phyloP scores from a whole-genome alignment of 2,329 filamentous ascomycete genomes.

The Alternaria postmessia region DNA sequence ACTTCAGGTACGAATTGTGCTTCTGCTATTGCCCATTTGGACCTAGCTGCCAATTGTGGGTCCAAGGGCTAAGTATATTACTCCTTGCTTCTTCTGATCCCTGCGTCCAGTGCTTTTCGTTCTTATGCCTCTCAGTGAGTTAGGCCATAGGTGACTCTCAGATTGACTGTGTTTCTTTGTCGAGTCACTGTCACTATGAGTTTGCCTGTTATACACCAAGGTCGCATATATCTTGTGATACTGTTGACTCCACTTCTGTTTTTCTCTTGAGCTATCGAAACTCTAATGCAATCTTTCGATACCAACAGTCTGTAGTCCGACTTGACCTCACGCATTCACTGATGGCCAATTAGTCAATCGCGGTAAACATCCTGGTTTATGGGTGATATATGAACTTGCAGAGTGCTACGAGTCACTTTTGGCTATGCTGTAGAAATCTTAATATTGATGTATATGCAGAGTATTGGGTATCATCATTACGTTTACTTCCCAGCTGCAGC shows the following conservation, averaged over 20 bases:
- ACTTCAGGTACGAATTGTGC: not conserved
- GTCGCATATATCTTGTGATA: not conserved
- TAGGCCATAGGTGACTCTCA: not conserved
- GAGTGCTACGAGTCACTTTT: not conserved
- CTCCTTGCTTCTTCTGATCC: not conserved
- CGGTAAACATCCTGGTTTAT: not conserved
- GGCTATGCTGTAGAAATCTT: not conserved
- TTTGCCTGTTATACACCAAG: not conserved
- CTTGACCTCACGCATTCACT: not conserved
- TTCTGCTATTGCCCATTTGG: not conserved
- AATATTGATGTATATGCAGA: not conserved
- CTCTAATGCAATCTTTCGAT: not conserved
- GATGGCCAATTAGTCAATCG: not conserved
- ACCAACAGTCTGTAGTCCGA: not conserved
- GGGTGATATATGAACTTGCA: not conserved
- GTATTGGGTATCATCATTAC: conserved; percentile 12
- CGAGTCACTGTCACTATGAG: not conserved
- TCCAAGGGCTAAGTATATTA: not conserved
- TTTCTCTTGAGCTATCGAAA: not conserved
- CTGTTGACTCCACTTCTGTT: not conserved
- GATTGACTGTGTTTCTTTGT: not conserved
- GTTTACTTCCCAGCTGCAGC: conserved; percentile 55
- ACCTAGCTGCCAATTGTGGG: not conserved
- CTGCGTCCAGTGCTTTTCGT: not conserved
- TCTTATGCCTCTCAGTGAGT: not conserved